Base-by-base conservation (phyloP, 78 protist species). In the Isochrysis galbana region DNA sequence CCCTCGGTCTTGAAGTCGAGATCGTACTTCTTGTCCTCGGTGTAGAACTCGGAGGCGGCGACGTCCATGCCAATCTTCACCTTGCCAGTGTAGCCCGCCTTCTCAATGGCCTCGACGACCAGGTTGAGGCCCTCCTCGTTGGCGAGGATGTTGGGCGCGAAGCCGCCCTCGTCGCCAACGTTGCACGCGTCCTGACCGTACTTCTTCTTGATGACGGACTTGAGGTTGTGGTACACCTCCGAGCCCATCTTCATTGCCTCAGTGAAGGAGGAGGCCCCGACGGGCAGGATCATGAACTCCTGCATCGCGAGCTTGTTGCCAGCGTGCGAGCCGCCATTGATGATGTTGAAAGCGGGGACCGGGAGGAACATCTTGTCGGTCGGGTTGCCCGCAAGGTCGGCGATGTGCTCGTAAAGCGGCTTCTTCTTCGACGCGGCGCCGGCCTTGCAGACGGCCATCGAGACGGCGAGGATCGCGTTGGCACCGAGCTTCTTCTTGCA, bases 131-230 rank as follows among this genome's bases (percentile, higher is more conserved):
- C 99, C 90, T 99, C 99, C 86, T 95, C 67, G 95, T 83, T 94
- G 89, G 72, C 91, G 72, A 61, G 94, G 78, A 97, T 95, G 54
- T 51, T 67, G 11, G 92, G 92, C 34, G 99, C 99, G 91, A 98
- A 98, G 93, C 99, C 99, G 67, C 99, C 99, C 96, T 99, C 99
- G 93, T 99, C 99, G 82, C 99, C 99, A 86, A 99, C 99, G 93
- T 97, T 97, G 95, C 90, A 48, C n/a, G 97, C 97, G 70, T 91
- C 94, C 91, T 89, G 95, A 77, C 98, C 98, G 84, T 96, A 97
- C 61, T 92, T 78, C 84, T 34, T 46, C 94, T 95, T 91, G 92
- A 99, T 93, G 93, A 99, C 97, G 34, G 36, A 36, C 97, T 96
- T 97, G 45, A 99, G 96, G 91, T 55, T 54, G 95, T 98, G 99